Conservation (phyloP, 176 grass and related monocot genomes). For the Eleusine indica region DNA sequence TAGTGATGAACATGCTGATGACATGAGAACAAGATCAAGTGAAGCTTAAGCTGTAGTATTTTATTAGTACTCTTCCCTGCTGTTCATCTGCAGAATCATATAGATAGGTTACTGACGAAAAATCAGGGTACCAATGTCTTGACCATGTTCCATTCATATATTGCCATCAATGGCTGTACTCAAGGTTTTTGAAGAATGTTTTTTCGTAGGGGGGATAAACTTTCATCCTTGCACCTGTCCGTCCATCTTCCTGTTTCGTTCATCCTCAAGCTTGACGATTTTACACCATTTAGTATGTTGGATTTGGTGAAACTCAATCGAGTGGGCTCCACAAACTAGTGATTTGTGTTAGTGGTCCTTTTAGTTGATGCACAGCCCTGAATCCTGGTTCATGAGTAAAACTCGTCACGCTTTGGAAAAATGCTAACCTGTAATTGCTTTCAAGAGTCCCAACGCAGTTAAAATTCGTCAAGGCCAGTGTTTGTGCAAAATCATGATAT, state of each 20-base stretch:
- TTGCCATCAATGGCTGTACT: slow-evolving; percentile 30
- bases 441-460: too few relatives aligned
- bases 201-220: not conserved
- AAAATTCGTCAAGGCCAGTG: too few relatives aligned
- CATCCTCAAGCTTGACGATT: not conserved
- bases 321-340: not conserved
- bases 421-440: not conserved
- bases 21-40: slow-evolving; percentile 48
- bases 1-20: slow-evolving; percentile 48
- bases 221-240: not conserved
- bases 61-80: slow-evolving; percentile 13
- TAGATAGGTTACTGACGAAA: slow-evolving; percentile 46
- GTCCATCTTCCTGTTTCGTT: not conserved
- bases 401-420: not conserved
- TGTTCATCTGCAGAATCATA: slow-evolving; percentile 51
- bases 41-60: slow-evolving; percentile 20
- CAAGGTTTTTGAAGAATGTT: slow-evolving; percentile 19
- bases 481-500: too few relatives aligned
- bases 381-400: not conserved
- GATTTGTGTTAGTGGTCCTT: not conserved
- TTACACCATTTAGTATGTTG: not conserved
- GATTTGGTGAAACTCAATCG: not conserved
- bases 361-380: not conserved
- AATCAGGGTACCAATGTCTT: slow-evolving; percentile 34
- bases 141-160: slow-evolving; percentile 46